These are phyloP conservation scores for Heterobasidion irregulare DNA, from an alignment of 1,284 basidiomycete genomes.

Conservation along the genomic window DNA sequence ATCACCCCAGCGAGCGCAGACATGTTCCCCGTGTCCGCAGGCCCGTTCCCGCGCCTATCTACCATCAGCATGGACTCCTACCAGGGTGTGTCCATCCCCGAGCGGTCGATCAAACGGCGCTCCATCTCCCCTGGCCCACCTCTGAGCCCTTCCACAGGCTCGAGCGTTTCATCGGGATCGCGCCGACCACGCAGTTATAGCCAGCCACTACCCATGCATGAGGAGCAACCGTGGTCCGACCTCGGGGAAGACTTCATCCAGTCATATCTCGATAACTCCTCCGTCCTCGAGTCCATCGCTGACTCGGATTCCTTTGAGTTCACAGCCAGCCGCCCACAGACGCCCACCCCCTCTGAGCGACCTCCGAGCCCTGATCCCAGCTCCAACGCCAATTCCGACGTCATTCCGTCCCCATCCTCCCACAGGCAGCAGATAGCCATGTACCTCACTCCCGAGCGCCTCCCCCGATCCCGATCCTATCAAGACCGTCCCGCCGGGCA, in stretches of 20 bases:
- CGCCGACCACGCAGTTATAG: constrained; percentile 19
- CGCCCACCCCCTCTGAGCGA: neutral
- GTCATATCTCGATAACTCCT: constrained; percentile 37
- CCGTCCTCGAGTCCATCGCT: neutral
- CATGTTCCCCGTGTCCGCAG: neutral
- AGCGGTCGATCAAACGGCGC: neutral
- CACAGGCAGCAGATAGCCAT: neutral
- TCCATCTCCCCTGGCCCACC: neutral
- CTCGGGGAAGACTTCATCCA: constrained; percentile 40
- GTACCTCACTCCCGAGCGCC: neutral
- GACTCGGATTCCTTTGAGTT: neutral
- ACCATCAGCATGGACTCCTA: neutral
- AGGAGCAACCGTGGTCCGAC: constrained; percentile 31
- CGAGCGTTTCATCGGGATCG: constrained; percentile 8
- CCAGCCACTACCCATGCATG: constrained; percentile 12
- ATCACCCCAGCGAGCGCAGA: neutral
- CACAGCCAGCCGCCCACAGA: neutral
- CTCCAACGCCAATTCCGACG: too few species aligned
- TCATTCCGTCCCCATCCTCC: neutral
- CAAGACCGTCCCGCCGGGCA: neutral
- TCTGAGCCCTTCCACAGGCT: too few species aligned
- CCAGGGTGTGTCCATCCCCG: neutral
- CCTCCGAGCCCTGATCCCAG: too few species aligned
- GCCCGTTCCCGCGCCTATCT: neutral
- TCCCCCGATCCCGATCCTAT: too few species aligned